Base-by-base conservation (phyloP, 164 flowering plant genomes). In the Stephania cephalantha region DNA sequence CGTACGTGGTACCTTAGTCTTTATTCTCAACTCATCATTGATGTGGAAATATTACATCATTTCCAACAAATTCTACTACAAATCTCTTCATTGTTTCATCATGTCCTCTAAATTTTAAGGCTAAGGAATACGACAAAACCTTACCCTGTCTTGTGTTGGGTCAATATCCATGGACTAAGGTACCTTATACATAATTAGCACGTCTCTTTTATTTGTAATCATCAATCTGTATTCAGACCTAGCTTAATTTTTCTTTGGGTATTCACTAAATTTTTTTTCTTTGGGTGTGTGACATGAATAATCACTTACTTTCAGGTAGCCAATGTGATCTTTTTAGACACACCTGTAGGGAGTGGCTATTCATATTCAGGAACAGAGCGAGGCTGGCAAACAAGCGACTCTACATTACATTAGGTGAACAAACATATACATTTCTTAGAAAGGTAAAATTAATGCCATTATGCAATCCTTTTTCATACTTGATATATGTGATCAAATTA, bases 131-230 rank as follows among this genome's bases (percentile, higher is more conserved):
- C 74, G 78, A 83, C 68, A 88, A 88, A 7, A 82, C 80, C 76
- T 46, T 85, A 74, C 91, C 91, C 1, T 73, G 58, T 7, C 73
- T 86, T 69, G 31, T 70, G 15, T 31, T 75, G 31, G 83, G 82
- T 68, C 86, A 85, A 35, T 11, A 85, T 44, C 76, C 88, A 65
- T 88, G 91, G 91, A 88, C 89, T 42, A 77, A 87, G 86, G 90
- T 86, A 55, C 25, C 1, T 30, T 42, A 46, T 73, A 11, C 13
- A 55, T 15, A 55, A 12, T 55, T 13, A 48, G 9, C 9, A 48
- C 11, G 53, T 48, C 13, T 55, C 17, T 12, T 53, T 12, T 11
- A 12, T 15, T 12, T 53, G 58, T 9, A 12, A 4, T 55, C 4
- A 15, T 55, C 63, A 55, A 15, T 55, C 4, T 48, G 4, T 15